phyloP scores from a whole-genome alignment of 441 rosid species.

The Euphorbia schlechtendalii region DNA sequence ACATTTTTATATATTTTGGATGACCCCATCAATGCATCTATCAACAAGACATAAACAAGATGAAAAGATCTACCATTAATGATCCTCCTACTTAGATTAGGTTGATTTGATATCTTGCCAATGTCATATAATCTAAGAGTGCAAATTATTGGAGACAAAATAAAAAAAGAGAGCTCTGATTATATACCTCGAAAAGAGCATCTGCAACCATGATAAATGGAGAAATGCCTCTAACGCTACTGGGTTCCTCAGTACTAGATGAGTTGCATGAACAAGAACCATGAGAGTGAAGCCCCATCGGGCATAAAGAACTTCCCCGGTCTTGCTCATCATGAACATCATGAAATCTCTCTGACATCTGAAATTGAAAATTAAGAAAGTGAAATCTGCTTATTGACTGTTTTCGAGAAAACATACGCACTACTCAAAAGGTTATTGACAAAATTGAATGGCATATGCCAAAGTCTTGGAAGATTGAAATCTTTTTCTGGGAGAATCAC shows the following conservation, averaged over 20 bases:
- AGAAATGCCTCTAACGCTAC: constrained; percentile 42
- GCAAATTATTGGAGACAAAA: neutral
- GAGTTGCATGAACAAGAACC: constrained; percentile 52
- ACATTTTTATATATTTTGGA: neutral
- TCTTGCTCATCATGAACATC: constrained; percentile 35
- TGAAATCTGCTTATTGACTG: neutral
- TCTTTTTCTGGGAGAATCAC: neutral
- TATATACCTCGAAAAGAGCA: constrained; percentile 60
- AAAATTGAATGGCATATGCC: neutral
- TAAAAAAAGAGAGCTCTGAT: neutral
- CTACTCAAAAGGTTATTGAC: neutral
- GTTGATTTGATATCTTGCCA: neutral
- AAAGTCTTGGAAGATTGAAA: neutral
- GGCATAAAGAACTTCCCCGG: constrained; percentile 32
- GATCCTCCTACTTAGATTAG: neutral
- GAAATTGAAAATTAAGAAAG: constrained; percentile 8
- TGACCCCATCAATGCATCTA: neutral
- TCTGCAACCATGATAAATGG: constrained; percentile 60
- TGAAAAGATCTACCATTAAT: neutral
- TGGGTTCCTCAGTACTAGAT: constrained; percentile 33
- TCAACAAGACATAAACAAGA: neutral
- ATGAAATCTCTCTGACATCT: constrained; percentile 49
- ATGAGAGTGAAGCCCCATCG: constrained; percentile 43
- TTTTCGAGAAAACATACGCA: neutral
- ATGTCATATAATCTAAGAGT: neutral